phyloP scores from a whole-genome alignment of 371 early-diverging fungal species.

The Sporodiniella umbellata region DNA sequence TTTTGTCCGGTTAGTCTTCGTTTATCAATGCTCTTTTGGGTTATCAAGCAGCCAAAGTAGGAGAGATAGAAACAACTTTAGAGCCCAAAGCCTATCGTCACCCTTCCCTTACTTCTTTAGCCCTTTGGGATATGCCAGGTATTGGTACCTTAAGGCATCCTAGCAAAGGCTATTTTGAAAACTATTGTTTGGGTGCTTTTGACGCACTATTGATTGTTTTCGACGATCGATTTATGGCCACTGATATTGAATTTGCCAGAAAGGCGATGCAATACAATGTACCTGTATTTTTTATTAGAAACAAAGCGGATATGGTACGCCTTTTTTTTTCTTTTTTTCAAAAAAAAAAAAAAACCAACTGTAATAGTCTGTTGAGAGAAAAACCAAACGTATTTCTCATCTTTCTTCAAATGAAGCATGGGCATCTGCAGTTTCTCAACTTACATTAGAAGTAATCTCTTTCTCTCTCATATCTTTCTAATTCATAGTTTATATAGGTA shows the following conservation, averaged over 20 bases:
- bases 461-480: too few relatives aligned
- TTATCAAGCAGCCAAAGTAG: conserved; percentile 19
- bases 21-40: conserved; percentile 31
- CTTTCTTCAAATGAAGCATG: conserved; percentile 12
- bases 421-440: conserved; percentile 18
- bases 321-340: too few relatives aligned
- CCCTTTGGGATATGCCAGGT: conserved; percentile 36
- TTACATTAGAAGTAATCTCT: conserved; percentile 24
- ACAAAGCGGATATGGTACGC: conserved; percentile 26
- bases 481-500: too few relatives aligned
- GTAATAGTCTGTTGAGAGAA: conserved; percentile 6
- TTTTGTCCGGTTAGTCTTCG: conserved; percentile 16
- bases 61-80: conserved; percentile 22
- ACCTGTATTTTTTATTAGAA: conserved; percentile 26
- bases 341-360: too few relatives aligned
- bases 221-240: conserved; percentile 31
- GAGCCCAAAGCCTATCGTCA: conserved; percentile 21
- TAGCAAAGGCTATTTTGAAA: conserved; percentile 19
- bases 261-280: conserved; percentile 14
- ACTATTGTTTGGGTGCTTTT: conserved; percentile 25
- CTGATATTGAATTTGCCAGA: conserved; percentile 26
- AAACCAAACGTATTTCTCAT: conserved; percentile 1
- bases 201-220: conserved; percentile 32
- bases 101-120: conserved; percentile 15
- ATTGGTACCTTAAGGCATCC: conserved; percentile 17